Evolutionary conservation across 2,329 filamentous ascomycete species (phyloP), one percentile per base, ranked within the genome.

Genomic region (Paraphoma sp.): DNA sequence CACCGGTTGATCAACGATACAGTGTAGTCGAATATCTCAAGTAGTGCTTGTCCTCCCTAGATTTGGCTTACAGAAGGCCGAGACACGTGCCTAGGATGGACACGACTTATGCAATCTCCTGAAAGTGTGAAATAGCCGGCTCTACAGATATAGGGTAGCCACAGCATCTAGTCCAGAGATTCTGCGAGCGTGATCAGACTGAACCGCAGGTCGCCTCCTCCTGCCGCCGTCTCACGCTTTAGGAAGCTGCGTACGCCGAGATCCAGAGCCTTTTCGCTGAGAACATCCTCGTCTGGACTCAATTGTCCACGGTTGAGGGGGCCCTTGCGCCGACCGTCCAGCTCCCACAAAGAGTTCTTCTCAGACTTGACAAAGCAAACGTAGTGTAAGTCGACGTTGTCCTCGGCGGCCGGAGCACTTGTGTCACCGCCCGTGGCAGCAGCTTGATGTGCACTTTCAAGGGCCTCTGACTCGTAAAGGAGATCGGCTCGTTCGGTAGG

Each of bases 381-480:
- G 75, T 96, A 98, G 80, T 99, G 95, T 67, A 97, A 82, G 72
- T 97, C 94, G n/a, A 97, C 84, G 65, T 89, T 86, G 68, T 91
- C 90, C n/a, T 87, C 84, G 8, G 92, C 92, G 51, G 85, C 80
- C 0, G 95, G 94, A 1, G 93, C 91, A 11, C 82, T 74, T 1
- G 93, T 96, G 73, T 94, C 92, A 16, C 94, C 94, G 57, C 84
- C 81, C 7, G 83, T 83, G 5, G 94, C 95, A 12, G 92, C 93
- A 57, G 86, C 85, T 45, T 87, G 86, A 78, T 98, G 93, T 6
- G 92, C 93, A 5, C 79, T 82, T 52, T 96, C 93, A 48, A 98
- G 84, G 10, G 85, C 87, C 40, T 87, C 81, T 16, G 90, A 92
- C 52, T 89, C 83, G 76, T 97, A 95, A 29, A 99, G 81, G 30